Percentiles rank a stretch among this genome's conserved stretches.
phyloP scores from a whole-genome alignment of 495 filamentous ascomycete genomes.

The Neurospora terricola region DNA sequence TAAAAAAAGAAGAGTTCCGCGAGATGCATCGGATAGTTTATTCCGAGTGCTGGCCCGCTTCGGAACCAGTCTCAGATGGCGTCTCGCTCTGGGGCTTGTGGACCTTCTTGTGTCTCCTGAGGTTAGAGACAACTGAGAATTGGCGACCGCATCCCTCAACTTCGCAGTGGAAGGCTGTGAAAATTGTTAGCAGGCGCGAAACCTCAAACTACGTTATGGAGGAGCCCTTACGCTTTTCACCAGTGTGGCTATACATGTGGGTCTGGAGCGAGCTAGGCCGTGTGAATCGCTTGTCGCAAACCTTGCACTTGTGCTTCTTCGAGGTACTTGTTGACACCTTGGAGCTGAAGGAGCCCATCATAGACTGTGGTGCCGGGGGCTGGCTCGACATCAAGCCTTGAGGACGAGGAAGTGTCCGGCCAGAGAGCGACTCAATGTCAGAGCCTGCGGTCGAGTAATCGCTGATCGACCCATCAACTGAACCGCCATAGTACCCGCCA shows the following conservation, averaged over 20 bases:
- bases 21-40: slow-evolving; percentile 8
- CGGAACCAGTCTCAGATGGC: slow-evolving; percentile 41
- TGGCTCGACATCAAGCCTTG: slow-evolving; percentile 55
- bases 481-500: slow-evolving; percentile 71
- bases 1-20: not conserved
- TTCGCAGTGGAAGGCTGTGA: slow-evolving; percentile 80
- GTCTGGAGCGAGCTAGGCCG: slow-evolving; percentile 93
- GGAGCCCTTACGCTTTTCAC: slow-evolving; percentile 84
- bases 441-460: slow-evolving; percentile 92
- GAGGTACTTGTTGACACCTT: slow-evolving; percentile 93
- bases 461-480: slow-evolving; percentile 81
- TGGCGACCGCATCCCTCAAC: slow-evolving; percentile 92
- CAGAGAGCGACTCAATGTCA: slow-evolving; percentile 64
- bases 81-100: slow-evolving; percentile 65
- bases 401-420: slow-evolving; percentile 75
- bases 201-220: not conserved
- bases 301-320: slow-evolving; percentile 99
- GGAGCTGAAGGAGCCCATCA: slow-evolving; percentile 99
- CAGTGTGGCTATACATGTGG: slow-evolving; percentile 98
- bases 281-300: slow-evolving; percentile 98
- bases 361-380: slow-evolving; percentile 83
- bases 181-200: slow-evolving; percentile 25
- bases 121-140: slow-evolving; percentile 96
- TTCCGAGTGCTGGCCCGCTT: slow-evolving; percentile 36
- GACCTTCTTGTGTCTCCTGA: slow-evolving; percentile 91